phyloP scores from a whole-genome alignment of 2,329 filamentous ascomycete genomes.

The Myriosclerotinia scirpicola region DNA sequence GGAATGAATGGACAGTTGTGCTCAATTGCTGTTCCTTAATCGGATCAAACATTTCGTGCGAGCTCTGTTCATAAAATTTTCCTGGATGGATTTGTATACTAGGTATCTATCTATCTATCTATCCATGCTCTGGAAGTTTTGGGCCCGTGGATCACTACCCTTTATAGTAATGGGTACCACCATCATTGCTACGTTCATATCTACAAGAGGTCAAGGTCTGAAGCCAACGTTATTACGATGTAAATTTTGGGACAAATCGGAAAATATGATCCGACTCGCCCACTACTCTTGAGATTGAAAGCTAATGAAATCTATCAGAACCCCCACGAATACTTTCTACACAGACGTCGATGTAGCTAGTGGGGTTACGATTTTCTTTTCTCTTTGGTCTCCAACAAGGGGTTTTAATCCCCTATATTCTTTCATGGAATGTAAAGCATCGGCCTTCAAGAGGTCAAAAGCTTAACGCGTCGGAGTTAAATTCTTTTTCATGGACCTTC shows the following conservation, averaged over 20 bases:
- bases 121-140: not conserved
- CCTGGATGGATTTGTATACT: not conserved
- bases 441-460: not conserved
- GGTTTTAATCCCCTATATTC: not conserved
- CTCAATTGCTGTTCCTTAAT: not conserved
- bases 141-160: not conserved
- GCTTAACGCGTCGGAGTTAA: not conserved
- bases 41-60: not conserved
- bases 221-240: not conserved
- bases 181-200: not conserved
- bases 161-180: not conserved
- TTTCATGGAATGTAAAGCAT: not conserved
- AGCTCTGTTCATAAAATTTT: not conserved
- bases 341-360: not conserved
- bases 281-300: not conserved
- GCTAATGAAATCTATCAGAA: not conserved
- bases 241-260: not conserved
- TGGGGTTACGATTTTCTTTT: too few relatives aligned
- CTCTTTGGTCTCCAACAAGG: not conserved
- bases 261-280: not conserved
- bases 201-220: not conserved
- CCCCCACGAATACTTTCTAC: too few relatives aligned
- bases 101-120: not conserved
- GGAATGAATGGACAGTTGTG: not conserved
- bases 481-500: not conserved